Base-by-base conservation (phyloP, 768 basidiomycete genomes). In the Lactarius deliciosus region DNA sequence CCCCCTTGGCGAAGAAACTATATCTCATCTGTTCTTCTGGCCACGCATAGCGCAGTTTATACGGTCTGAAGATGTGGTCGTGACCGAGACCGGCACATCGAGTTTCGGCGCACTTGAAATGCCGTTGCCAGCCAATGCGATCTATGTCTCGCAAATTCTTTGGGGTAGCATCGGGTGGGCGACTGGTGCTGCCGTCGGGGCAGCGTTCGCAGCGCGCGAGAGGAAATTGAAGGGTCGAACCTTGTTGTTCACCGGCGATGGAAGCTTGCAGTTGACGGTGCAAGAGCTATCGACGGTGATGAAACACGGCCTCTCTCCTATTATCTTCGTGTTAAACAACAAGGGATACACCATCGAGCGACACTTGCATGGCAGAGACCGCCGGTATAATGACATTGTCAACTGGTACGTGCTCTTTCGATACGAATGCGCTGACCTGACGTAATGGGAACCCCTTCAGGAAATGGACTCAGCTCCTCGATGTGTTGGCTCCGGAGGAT, bases 131-230 rank as follows among this genome's bases (percentile, higher is more conserved):
- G 80, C 85, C n/a, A 81, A 85, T 55, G 79, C 87, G 0, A 75
- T 86, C 5, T 85, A 89, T 64, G 67, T 93, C 45, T 85, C 82
- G 67, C 93, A 95, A 76, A 86, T 96, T 60, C 77, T 97, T 6
- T 97, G 91, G 88, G 95, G 96, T 59, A 89, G 89, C 65, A 97
- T 98, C 70, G 96, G 96, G 0, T 97, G 90, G 89, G 86, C 89
- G 20, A 86, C 90, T 47, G 92, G 92, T 79, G 84, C 85, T 55
- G 82, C 85, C 20, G 82, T 95, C 0, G 94, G 94, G 38, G 89
- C 89, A 7, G 90, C 92, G 3, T 79, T 96, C 38, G 96, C 91
- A 2, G 94, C 88, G 2, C 79, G 81, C 47, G 91, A 95, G 57
- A 72, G 78, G 11, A 78, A 79, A 5, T 77, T 86, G 50, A 69